phyloP scores from a whole-genome alignment of 306 rosid species.

The Vigna trinervia region DNA sequence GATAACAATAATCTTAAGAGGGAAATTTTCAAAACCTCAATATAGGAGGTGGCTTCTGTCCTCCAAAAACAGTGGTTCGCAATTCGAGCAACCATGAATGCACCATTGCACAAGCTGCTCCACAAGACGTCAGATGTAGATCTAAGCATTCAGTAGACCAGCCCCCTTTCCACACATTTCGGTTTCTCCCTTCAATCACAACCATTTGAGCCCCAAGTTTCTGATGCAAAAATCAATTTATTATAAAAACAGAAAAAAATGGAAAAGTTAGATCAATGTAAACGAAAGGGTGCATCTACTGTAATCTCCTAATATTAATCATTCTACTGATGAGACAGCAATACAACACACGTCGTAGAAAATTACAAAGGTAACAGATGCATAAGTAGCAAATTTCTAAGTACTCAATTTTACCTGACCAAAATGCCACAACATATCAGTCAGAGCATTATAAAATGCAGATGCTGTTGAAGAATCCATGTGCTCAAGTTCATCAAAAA shows the following conservation, averaged over 20 bases:
- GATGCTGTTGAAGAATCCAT: constrained; percentile 93
- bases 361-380: constrained; percentile 8
- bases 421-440: constrained; percentile 97
- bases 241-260: not conserved
- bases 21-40: constrained; percentile 58
- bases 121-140: constrained; percentile 91
- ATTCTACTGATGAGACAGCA: not conserved
- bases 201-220: constrained; percentile 90
- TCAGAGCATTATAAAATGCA: constrained; percentile 91
- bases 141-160: constrained; percentile 84
- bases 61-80: constrained; percentile 64
- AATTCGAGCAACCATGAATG: constrained; percentile 85
- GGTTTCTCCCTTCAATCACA: constrained; percentile 80
- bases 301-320: not conserved
- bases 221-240: constrained; percentile 45
- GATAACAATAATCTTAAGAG: constrained; percentile 7
- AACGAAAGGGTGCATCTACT: not conserved
- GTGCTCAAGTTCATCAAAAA: constrained; percentile 83
- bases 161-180: constrained; percentile 82
- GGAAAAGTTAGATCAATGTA: constrained; percentile 10
- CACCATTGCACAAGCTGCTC: constrained; percentile 96
- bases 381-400: not conserved
- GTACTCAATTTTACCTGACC: constrained; percentile 74
- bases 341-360: not conserved
- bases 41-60: constrained; percentile 69